Conservation (phyloP, 768 basidiomycete genomes). For the Pisolithus microcarpus region DNA sequence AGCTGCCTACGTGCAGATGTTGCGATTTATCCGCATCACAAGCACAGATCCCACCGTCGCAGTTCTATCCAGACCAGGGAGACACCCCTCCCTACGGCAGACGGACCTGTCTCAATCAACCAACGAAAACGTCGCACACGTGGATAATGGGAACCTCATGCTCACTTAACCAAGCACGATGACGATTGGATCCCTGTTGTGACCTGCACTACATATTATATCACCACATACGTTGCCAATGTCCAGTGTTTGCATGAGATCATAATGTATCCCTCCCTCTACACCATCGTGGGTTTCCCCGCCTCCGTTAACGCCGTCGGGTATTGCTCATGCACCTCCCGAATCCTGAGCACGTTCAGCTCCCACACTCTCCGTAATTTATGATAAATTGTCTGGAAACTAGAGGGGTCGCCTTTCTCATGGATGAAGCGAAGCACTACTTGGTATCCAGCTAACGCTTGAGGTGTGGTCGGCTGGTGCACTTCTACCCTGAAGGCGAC, state of each 20-base stretch:
- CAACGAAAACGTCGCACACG: slow-evolving; percentile 18
- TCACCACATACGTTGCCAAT: neutral
- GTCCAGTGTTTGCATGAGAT: no score
- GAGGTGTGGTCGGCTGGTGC: slow-evolving; percentile 33
- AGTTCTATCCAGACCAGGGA: slow-evolving; percentile 55
- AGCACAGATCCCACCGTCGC: slow-evolving; percentile 41
- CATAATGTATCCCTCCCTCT: no score
- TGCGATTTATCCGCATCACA: slow-evolving; percentile 73
- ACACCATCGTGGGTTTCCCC: no score
- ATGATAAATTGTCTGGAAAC: slow-evolving; percentile 68
- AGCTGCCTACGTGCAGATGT: slow-evolving; percentile 56
- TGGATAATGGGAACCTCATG: slow-evolving; percentile 21
- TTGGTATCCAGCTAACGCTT: slow-evolving; percentile 41
- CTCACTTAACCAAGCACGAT: slow-evolving; percentile 32
- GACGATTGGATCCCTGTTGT: slow-evolving; percentile 24
- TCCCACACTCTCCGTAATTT: slow-evolving; percentile 67
- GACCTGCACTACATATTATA: slow-evolving; percentile 1
- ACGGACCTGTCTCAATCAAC: neutral
- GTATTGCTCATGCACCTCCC: neutral
- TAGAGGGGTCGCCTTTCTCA: slow-evolving; percentile 82
- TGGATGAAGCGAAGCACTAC: slow-evolving; percentile 63
- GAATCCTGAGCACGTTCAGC: slow-evolving; percentile 36
- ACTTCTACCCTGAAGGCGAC: slow-evolving; percentile 83
- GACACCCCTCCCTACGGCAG: slow-evolving; percentile 35
- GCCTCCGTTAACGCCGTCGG: no score